Base-by-base conservation (phyloP, 805 yeast genomes). In the Starmerella kuoi region DNA sequence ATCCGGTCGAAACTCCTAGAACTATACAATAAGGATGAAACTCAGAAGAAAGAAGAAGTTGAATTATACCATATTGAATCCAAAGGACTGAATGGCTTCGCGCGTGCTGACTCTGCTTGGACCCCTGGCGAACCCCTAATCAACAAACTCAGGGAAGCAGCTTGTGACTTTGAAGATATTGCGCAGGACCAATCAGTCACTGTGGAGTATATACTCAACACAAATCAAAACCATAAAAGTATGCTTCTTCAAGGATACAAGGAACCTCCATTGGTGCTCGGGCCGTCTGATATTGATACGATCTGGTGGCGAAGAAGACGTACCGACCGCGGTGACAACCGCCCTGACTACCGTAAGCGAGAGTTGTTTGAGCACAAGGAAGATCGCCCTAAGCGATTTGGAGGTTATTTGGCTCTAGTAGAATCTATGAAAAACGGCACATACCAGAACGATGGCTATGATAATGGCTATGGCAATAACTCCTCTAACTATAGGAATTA, bases 181-280 rank as follows among this genome's bases (percentile, higher is more conserved):
- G 63, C 69, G 17, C 62, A 66, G 2, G 64, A 68, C 41, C 38
- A 58, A 20, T 61, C 68, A 35, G 51, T 73, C 28, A 64, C 66
- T 23, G 62, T 74, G 2, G 65, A 66, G 37, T 88, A 79, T 55
- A 56, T 66, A 34, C 70, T 78, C 71, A 88, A 94, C 3, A 62
- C 67, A 2, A 65, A 64, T 30, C 67, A 61, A 12, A 51, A 42
- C 2, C 79, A 85, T 25, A 91, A 88, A 57, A 79, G 94, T 1
- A 81, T 91, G 80, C 65, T 88, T 19, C 60, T 88, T 49, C 80
- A 77, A 35, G 96, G 96, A 0, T 84, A 67, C 55, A 74, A 76
- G 46, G 71, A 85, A 4, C 79, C 76, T 45, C 62, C 63, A 27
- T 67, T 68, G 17, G 77, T 77, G 6, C 64, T 88, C 35, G 74